A percentile compares a stretch with the other conserved stretches of the same genome.
Evolutionary conservation across 1,139 yeast genomes (phyloP).

Genomic region (Geotrichum bryndzae): DNA sequence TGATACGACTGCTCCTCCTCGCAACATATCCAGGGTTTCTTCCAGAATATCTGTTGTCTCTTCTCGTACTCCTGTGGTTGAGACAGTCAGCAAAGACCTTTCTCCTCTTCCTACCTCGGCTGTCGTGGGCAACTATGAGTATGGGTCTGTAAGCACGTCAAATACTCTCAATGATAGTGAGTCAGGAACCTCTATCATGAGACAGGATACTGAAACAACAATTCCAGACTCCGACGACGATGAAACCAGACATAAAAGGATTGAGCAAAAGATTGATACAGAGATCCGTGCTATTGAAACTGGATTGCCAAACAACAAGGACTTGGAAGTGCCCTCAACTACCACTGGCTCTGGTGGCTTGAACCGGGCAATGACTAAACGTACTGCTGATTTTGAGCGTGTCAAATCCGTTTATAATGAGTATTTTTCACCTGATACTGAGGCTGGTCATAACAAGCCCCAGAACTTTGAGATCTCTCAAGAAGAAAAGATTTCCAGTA

Average conservation of each 20-base stretch:
- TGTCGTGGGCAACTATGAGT: neutral
- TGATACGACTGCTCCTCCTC: neutral
- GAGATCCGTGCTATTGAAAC: slow-evolving; percentile 7
- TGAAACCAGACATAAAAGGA: slow-evolving; percentile 6
- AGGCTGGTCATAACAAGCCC: neutral
- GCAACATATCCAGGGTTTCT: neutral
- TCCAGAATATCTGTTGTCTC: slow-evolving; percentile 12
- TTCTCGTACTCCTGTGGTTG: slow-evolving; percentile 7
- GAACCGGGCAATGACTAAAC: neutral
- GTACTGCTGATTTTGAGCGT: slow-evolving; percentile 26
- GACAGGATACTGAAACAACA: neutral
- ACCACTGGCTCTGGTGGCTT: neutral
- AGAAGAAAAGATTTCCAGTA: neutral
- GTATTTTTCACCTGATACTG: slow-evolving; percentile 24
- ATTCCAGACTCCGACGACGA: slow-evolving; percentile 13
- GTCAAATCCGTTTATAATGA: slow-evolving; percentile 32
- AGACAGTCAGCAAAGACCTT: neutral
- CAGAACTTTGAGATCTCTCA: neutral
- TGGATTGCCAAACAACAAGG: neutral
- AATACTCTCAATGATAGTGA: neutral
- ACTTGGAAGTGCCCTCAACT: neutral
- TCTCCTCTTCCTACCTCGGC: slow-evolving; percentile 9
- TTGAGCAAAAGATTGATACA: neutral
- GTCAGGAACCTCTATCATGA: neutral
- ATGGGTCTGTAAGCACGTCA: neutral